A percentile compares a stretch with the other conserved stretches of the same genome.
Evolutionary conservation across 2,329 filamentous ascomycete genomes (phyloP).

Genomic region (Nemania sp.): DNA sequence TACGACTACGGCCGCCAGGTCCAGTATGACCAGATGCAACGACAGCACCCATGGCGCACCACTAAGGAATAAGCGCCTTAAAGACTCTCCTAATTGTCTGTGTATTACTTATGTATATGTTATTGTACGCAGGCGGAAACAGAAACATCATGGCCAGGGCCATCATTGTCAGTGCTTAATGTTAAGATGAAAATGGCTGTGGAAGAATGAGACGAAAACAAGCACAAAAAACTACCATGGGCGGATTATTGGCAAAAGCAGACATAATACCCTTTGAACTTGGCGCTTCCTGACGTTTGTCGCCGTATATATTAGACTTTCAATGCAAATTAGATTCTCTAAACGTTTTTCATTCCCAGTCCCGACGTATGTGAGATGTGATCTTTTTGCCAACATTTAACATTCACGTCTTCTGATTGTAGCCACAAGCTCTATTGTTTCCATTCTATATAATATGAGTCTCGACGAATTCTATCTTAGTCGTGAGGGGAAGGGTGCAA

Average conservation of each 20-base stretch:
- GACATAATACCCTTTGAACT: neutral
- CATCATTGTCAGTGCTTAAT: neutral
- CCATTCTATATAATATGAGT: too few species aligned
- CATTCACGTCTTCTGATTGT: too few species aligned
- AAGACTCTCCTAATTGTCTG: neutral
- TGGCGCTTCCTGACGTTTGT: neutral
- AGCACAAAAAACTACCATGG: neutral
- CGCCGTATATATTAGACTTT: neutral
- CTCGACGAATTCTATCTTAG: too few species aligned
- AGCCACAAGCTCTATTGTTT: too few species aligned
- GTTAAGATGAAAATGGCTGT: neutral
- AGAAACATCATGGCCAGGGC: neutral
- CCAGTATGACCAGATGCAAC: slow-evolving; percentile 18
- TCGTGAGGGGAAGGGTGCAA: too few species aligned
- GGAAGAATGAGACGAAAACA: too few species aligned
- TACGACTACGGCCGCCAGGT: slow-evolving; percentile 22
- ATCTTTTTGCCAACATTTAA: too few species aligned
- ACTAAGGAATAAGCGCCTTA: slow-evolving; percentile 3
- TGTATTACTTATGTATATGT: neutral
- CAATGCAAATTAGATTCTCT: too few species aligned
- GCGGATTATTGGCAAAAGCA: neutral
- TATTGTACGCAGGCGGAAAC: neutral
- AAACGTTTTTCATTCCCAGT: too few species aligned
- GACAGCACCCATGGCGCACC: slow-evolving; percentile 23
- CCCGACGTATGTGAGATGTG: too few species aligned